Conservation (phyloP, 768 basidiomycete genomes). For the Lyophyllum decastes region DNA sequence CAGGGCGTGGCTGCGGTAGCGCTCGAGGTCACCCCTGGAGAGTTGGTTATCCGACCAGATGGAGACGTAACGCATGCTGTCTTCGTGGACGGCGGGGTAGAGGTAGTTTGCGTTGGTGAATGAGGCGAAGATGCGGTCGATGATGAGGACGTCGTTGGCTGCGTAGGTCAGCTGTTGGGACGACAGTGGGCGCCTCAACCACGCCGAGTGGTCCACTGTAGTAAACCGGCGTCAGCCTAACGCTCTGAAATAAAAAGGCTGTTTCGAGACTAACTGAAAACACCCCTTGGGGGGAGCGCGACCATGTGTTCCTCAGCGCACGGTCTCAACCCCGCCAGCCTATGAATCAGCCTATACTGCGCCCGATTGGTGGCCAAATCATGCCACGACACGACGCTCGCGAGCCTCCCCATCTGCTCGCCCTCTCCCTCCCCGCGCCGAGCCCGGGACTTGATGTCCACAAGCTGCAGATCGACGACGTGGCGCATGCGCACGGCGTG, state of each 20-base stretch:
- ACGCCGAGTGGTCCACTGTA: slow-evolving; percentile 9
- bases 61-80: slow-evolving; percentile 11
- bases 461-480: slow-evolving; percentile 12
- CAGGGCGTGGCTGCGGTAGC: slow-evolving; percentile 6
- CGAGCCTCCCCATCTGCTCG: not conserved
- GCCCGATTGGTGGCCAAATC: not conserved
- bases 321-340: not conserved
- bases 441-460: slow-evolving; percentile 8
- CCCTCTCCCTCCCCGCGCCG: slow-evolving; percentile 5
- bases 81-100: not conserved
- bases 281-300: not conserved
- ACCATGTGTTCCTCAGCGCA: slow-evolving; percentile 8
- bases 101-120: slow-evolving; percentile 6
- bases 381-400: not conserved
- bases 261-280: not conserved
- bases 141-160: slow-evolving; percentile 9
- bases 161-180: not conserved
- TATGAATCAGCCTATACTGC: slow-evolving; percentile 3
- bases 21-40: not conserved
- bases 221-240: not conserved
- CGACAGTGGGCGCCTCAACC: slow-evolving; percentile 6
- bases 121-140: not conserved
- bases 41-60: slow-evolving; percentile 9
- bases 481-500: not conserved
- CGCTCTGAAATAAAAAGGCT: no score